Evolutionary conservation across 2,329 filamentous ascomycete species (phyloP).

Genomic region (Fusarium devonianum): DNA sequence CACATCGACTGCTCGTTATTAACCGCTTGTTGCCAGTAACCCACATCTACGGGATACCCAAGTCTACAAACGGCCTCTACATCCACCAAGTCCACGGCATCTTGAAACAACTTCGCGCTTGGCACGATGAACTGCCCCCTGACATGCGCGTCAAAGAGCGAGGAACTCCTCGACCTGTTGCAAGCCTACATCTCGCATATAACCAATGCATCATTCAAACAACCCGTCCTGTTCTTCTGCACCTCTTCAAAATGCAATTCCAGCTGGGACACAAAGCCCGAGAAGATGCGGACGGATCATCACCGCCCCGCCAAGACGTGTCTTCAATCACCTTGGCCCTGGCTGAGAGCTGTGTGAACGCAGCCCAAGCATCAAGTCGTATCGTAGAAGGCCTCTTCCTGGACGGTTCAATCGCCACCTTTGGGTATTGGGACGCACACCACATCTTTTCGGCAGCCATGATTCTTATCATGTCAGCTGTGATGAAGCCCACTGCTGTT

Average conservation of each 20-base stretch:
- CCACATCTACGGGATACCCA: conserved; percentile 42
- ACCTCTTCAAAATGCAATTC: conserved; percentile 44
- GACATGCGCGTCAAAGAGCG: conserved; percentile 39
- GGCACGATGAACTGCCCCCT: conserved; percentile 39
- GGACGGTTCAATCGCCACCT: conserved; percentile 37
- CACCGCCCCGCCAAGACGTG: conserved; percentile 26
- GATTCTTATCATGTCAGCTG: conserved; percentile 44
- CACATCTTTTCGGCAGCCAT: conserved; percentile 45
- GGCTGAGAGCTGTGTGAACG: conserved; percentile 45
- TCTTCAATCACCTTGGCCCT: conserved; percentile 44
- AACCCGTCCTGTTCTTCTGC: conserved; percentile 41
- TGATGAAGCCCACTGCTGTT: conserved; percentile 40
- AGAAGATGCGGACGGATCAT: conserved; percentile 4
- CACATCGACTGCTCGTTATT: too few relatives aligned
- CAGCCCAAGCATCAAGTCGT: conserved; percentile 40
- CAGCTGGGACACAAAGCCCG: conserved; percentile 24
- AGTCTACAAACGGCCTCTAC: conserved; percentile 40
- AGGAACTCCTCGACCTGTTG: conserved; percentile 36
- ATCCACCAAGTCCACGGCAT: conserved; percentile 42
- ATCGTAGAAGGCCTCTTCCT: conserved; percentile 40
- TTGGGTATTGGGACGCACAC: conserved; percentile 46
- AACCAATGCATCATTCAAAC: conserved; percentile 49
- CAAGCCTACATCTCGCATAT: conserved; percentile 44
- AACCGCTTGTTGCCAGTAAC: conserved; percentile 21
- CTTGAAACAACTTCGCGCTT: conserved; percentile 40